Evolutionary conservation across 257 asterid genomes (phyloP).

Genomic region (Petrea volubilis): DNA sequence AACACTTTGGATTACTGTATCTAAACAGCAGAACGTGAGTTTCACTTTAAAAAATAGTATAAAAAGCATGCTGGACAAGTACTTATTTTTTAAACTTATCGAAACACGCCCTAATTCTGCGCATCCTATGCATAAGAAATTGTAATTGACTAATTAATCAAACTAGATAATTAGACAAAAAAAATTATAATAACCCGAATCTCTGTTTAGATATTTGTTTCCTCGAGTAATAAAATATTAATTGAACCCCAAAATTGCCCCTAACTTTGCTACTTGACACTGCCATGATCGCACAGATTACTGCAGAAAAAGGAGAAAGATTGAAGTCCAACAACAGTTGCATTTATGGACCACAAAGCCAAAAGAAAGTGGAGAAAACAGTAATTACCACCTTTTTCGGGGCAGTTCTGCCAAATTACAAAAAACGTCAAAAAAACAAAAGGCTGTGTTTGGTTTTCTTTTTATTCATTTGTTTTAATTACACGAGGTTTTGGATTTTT

Average conservation of each 20-base stretch:
- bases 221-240: background rate
- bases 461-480: background rate
- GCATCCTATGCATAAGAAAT: too few species aligned
- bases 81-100: too few species aligned
- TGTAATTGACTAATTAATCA: too few species aligned
- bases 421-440: background rate
- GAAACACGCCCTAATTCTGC: too few species aligned
- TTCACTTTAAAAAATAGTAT: too few species aligned
- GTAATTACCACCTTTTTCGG: constrained; percentile 21
- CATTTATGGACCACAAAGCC: constrained; percentile 23
- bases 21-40: too few species aligned
- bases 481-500: constrained; percentile 36
- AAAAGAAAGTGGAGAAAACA: constrained; percentile 23
- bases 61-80: too few species aligned
- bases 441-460: background rate
- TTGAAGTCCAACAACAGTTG: constrained; percentile 11
- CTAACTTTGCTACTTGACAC: background rate
- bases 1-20: too few species aligned
- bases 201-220: too few species aligned
- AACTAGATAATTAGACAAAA: too few species aligned
- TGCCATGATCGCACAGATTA: background rate
- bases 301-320: constrained; percentile 16
- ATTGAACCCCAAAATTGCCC: background rate
- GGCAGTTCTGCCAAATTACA: background rate
- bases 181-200: too few species aligned